phyloP scores from a whole-genome alignment of 306 rosid species.

The Datisca glomerata region DNA sequence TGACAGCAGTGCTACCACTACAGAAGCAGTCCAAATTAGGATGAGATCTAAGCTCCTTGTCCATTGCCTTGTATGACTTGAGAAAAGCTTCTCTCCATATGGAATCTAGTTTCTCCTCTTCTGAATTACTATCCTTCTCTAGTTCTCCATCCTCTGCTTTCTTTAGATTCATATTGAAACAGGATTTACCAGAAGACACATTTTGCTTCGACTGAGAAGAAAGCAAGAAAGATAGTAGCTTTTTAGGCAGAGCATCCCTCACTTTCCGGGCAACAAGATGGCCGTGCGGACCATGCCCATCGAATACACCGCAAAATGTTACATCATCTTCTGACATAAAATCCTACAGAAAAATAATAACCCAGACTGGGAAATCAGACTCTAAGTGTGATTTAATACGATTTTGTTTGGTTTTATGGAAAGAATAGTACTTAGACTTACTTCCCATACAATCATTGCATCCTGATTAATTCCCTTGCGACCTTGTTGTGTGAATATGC shows the following conservation, averaged over 20 bases:
- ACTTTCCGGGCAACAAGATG: constrained; percentile 92
- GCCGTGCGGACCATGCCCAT: constrained; percentile 93
- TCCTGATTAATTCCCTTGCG: constrained; percentile 94
- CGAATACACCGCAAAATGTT: constrained; percentile 81
- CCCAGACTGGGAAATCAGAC: constrained; percentile 2
- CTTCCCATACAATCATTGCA: constrained; percentile 99
- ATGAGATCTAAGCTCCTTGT: constrained; percentile 83
- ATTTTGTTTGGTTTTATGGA: neutral
- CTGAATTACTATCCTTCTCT: constrained; percentile 44
- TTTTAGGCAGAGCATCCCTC: constrained; percentile 64
- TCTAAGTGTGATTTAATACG: too few species aligned
- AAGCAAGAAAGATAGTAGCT: constrained; percentile 55
- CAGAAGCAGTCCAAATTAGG: constrained; percentile 90
- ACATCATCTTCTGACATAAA: constrained; percentile 72
- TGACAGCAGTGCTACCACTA: constrained; percentile 85
- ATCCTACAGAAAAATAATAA: constrained; percentile 36
- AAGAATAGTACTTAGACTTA: constrained; percentile 17
- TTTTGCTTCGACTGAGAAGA: constrained; percentile 43
- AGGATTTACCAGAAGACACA: constrained; percentile 32
- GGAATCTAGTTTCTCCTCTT: constrained; percentile 43
- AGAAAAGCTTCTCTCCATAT: constrained; percentile 79
- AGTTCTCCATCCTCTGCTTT: constrained; percentile 36
- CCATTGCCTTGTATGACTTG: constrained; percentile 85
- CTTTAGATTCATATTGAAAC: constrained; percentile 31
- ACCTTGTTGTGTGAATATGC: constrained; percentile 92